phyloP scores from a whole-genome alignment of 1,284 basidiomycete species.

The Ganoderma sinense region DNA sequence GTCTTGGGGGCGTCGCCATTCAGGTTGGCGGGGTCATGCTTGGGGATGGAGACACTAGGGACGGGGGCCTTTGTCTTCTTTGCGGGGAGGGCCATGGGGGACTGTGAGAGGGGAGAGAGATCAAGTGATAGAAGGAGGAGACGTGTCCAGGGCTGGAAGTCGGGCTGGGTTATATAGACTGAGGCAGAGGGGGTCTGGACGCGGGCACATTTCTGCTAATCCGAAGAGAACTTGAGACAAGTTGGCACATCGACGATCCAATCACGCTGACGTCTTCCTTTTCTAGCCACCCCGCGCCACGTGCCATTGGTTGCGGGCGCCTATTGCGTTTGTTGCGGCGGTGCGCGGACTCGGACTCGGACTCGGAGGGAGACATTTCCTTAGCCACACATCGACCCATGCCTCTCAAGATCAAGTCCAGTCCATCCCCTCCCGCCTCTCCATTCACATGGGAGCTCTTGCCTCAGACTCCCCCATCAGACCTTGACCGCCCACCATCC shows the following conservation, averaged over 20 bases:
- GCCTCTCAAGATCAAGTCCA: conserved; percentile 67
- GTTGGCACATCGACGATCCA: conserved; percentile 25
- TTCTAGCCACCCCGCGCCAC: neutral
- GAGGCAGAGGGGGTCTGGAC: conserved; percentile 17
- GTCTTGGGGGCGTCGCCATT: conserved; percentile 46
- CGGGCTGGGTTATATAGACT: conserved; percentile 27
- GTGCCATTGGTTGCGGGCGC: neutral
- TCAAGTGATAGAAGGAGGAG: conserved; percentile 9
- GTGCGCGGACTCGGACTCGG: neutral
- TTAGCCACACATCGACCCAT: conserved; percentile 35
- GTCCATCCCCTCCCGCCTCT: conserved; percentile 44
- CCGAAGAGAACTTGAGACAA: conserved; percentile 18
- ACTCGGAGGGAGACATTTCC: neutral
- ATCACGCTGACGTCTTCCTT: conserved; percentile 29
- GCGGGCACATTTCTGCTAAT: conserved; percentile 13
- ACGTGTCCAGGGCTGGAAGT: conserved; percentile 17
- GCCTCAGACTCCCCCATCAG: conserved; percentile 44
- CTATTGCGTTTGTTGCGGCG: neutral
- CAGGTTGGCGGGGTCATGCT: conserved; percentile 13
- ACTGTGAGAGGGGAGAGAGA: neutral
- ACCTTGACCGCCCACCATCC: conserved; percentile 45
- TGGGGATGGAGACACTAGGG: conserved; percentile 37
- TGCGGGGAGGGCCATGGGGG: conserved; percentile 29
- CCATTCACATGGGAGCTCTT: conserved; percentile 68
- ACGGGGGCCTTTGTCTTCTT: conserved; percentile 33